These are phyloP conservation scores for Yamadazyma akitaensis DNA, from an alignment of 805 yeast genomes.

Conservation along the genomic window DNA sequence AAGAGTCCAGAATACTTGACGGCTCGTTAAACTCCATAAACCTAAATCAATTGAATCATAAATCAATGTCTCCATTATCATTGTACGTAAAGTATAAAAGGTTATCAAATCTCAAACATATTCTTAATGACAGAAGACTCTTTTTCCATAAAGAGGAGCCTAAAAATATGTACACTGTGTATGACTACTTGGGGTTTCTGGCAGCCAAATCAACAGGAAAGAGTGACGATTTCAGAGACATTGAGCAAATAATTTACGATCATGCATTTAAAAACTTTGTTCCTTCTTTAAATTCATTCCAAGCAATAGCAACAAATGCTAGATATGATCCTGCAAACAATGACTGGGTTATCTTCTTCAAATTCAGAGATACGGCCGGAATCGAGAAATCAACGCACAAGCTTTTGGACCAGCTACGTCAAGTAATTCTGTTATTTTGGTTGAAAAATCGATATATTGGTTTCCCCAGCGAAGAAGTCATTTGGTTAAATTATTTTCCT, in stretches of 20 bases:
- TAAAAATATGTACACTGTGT: slow-evolving; percentile 30
- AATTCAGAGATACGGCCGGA: slow-evolving; percentile 2
- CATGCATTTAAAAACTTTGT: slow-evolving; percentile 20
- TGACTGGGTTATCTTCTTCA: slow-evolving; percentile 33
- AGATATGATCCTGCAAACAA: slow-evolving; percentile 26
- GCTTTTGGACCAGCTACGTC: slow-evolving; percentile 19
- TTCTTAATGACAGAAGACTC: slow-evolving; percentile 50
- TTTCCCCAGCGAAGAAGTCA: slow-evolving; percentile 18
- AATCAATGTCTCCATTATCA: slow-evolving; percentile 67
- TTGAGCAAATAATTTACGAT: slow-evolving; percentile 21
- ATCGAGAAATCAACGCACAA: slow-evolving; percentile 11
- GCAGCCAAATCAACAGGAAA: slow-evolving; percentile 23
- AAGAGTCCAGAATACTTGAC: slow-evolving; percentile 23
- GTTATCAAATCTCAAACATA: slow-evolving; percentile 49
- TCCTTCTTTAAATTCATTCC: slow-evolving; percentile 13
- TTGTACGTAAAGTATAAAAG: slow-evolving; percentile 68
- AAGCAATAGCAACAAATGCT: slow-evolving; percentile 30
- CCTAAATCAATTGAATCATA: slow-evolving; percentile 58
- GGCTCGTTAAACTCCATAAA: slow-evolving; percentile 31
- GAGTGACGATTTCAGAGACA: slow-evolving; percentile 18
- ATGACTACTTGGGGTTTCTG: slow-evolving; percentile 36
- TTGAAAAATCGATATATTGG: slow-evolving; percentile 18
- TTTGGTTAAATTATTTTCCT: slow-evolving; percentile 27
- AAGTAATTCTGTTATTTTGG: slow-evolving; percentile 23
- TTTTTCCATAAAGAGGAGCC: slow-evolving; percentile 33